A percentile compares a stretch with the other conserved stretches of the same genome.
Conservation (phyloP, 2,329 filamentous ascomycete genomes). For the Exophiala lecanii-corni region DNA sequence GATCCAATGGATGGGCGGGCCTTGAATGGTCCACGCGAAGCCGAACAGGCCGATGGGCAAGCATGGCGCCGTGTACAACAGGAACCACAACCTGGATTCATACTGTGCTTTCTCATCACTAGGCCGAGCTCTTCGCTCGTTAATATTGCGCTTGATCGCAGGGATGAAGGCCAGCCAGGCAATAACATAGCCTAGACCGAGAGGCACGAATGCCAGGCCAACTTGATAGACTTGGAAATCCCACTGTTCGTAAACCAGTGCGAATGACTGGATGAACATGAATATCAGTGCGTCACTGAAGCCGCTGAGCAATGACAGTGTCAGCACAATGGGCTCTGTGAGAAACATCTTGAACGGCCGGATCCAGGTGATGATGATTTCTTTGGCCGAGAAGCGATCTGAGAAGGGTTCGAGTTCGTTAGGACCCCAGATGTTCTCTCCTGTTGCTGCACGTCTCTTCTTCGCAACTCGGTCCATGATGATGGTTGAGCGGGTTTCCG, state of each 20-base stretch:
- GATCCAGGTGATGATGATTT: slow-evolving; percentile 54
- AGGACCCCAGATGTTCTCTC: slow-evolving; percentile 64
- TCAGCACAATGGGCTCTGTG: slow-evolving; percentile 60
- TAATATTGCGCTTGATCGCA: slow-evolving; percentile 47
- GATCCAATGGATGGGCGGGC: slow-evolving; percentile 57
- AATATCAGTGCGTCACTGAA: slow-evolving; percentile 64
- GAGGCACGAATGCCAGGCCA: slow-evolving; percentile 53
- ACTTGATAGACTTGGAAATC: slow-evolving; percentile 47
- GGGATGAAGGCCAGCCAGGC: slow-evolving; percentile 55
- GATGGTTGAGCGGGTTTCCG: slow-evolving; percentile 71
- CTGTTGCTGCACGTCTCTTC: slow-evolving; percentile 60
- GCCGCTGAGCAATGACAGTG: slow-evolving; percentile 58
- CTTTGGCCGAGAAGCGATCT: slow-evolving; percentile 52
- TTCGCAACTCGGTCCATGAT: slow-evolving; percentile 77
- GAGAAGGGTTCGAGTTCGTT: slow-evolving; percentile 62
- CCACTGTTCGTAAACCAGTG: slow-evolving; percentile 58
- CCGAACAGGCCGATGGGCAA: slow-evolving; percentile 59
- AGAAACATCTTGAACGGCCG: slow-evolving; percentile 62
- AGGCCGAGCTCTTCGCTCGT: slow-evolving; percentile 44
- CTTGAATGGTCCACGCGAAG: slow-evolving; percentile 58
- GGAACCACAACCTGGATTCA: slow-evolving; percentile 57
- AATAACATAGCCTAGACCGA: slow-evolving; percentile 56
- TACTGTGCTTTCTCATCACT: slow-evolving; percentile 57
- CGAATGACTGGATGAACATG: slow-evolving; percentile 61
- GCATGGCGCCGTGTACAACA: slow-evolving; percentile 56